Conservation (phyloP, 371 early-diverging fungal species). For the Mortierella sp. region DNA sequence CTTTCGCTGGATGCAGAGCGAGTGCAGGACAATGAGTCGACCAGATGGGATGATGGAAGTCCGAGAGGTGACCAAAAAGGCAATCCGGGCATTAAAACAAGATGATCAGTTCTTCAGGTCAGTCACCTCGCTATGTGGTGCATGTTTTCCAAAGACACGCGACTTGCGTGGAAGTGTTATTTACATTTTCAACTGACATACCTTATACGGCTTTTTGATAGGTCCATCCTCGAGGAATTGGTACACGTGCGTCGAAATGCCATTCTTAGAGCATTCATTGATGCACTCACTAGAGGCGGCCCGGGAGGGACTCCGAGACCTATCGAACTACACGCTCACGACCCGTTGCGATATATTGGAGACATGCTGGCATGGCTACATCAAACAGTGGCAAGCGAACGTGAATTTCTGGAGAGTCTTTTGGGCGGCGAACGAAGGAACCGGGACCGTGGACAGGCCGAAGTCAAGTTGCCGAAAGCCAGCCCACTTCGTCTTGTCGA, state of each 20-base stretch:
- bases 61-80: slow-evolving; percentile 71
- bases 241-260: slow-evolving; percentile 77
- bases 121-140: slow-evolving; percentile 24
- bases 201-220: too few relatives aligned
- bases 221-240: slow-evolving; percentile 79
- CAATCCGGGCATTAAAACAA: slow-evolving; percentile 75
- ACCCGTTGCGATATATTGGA: slow-evolving; percentile 90
- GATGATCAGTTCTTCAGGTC: slow-evolving; percentile 84
- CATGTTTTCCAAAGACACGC: too few relatives aligned
- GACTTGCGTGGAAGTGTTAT: not conserved
- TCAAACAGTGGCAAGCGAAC: slow-evolving; percentile 89
- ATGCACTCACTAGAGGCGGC: slow-evolving; percentile 88
- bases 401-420: slow-evolving; percentile 86
- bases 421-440: slow-evolving; percentile 56
- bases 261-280: slow-evolving; percentile 78
- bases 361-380: slow-evolving; percentile 98
- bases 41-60: slow-evolving; percentile 78
- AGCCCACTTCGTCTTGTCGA: slow-evolving; percentile 48
- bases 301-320: slow-evolving; percentile 88
- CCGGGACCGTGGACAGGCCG: slow-evolving; percentile 30
- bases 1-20: slow-evolving; percentile 82
- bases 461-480: slow-evolving; percentile 34
- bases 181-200: not conserved
- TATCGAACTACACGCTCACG: slow-evolving; percentile 92
- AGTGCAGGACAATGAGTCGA: slow-evolving; percentile 75